Evolutionary conservation across 139 green algal species (phyloP), one percentile per base, ranked within the genome.

Genomic region (Auxenochlorella pyrenoidosa): DNA sequence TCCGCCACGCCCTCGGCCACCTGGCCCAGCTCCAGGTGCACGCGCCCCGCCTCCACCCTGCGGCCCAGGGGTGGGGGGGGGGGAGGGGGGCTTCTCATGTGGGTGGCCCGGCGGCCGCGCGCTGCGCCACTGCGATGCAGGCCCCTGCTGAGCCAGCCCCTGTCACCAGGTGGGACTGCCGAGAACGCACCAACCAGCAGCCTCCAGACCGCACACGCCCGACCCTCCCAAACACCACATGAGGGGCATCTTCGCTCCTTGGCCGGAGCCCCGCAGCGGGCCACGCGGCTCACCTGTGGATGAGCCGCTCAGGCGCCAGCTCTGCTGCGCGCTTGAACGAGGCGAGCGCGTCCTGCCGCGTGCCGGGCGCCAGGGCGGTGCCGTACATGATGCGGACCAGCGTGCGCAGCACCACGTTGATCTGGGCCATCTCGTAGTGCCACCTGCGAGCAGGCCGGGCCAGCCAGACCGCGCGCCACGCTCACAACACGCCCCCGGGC

Each of bases 401-500:
- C 6, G 91, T 87, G 51, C 94, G 90, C 70, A 96, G 91, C 19
- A 96, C 76, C 16, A 86, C 83, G 89, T 95, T 96, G 80, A 91
- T 68, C 72, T 91, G 87, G 21, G 94, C 92, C 93, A 96, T 96
- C 79, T 96, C 94, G 41, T 92, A 93, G 79, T 96, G 92, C 94
- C 92, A 95, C 30, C 87, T 82, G 82, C 36, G 24, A 2, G 41
- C 0, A n/a, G 82, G 16, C 19, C 1, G 77, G 36, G 34, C 43
- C 32, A 66, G 54, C 13, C 2, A 60, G 58, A n/a, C 1, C 40
- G 78, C 6, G 47, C 12, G 47, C 47, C 47, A 58, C 47, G 12
- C 47, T 18, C 47, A 58, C 47, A 58, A 58, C 6, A 6, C n/a
- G n/a, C n/a, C n/a, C n/a, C n/a, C n/a, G n/a, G n/a, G n/a, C n/a